These are phyloP conservation scores for Tardiomyces blankii DNA, from an alignment of 1,139 yeast genomes.

Conservation along the genomic window DNA sequence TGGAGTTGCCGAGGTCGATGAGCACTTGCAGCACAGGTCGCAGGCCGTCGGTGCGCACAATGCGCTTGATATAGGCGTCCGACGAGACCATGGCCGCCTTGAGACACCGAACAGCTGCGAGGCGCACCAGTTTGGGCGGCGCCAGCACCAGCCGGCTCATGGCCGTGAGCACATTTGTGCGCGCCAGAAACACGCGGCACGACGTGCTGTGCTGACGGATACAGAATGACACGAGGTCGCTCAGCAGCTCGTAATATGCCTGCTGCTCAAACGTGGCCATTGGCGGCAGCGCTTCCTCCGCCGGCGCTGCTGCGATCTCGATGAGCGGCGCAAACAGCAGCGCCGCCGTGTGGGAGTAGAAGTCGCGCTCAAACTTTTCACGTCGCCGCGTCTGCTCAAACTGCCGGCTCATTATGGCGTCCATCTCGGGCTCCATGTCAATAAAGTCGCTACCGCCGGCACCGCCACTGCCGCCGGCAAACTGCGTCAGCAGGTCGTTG, in stretches of 20 bases:
- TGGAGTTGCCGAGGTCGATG: conserved; percentile 34
- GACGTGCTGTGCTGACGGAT: conserved; percentile 44
- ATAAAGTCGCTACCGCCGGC: conserved; percentile 1
- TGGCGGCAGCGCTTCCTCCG: neutral
- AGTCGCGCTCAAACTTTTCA: conserved; percentile 13
- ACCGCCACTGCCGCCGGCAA: conserved; percentile 1
- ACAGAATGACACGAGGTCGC: conserved; percentile 61
- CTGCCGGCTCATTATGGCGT: conserved; percentile 3
- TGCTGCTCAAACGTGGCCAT: conserved; percentile 21
- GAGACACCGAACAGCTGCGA: conserved; percentile 38
- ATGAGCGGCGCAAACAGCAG: conserved; percentile 12
- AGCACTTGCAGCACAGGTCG: conserved; percentile 42
- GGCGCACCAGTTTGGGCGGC: conserved; percentile 38
- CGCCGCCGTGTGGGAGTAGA: conserved; percentile 14
- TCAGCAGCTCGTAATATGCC: conserved; percentile 48
- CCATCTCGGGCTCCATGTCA: conserved; percentile 1
- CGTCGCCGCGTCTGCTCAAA: conserved; percentile 3
- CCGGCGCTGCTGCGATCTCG: conserved; percentile 1
- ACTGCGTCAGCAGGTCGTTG: conserved; percentile 10
- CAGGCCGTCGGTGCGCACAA: conserved; percentile 46
- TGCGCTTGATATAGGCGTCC: conserved; percentile 42
- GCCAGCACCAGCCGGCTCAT: conserved; percentile 35
- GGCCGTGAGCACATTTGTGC: conserved; percentile 43
- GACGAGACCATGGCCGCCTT: conserved; percentile 33
- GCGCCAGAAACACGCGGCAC: conserved; percentile 52